Evolutionary conservation across 768 basidiomycete genomes (phyloP).

Genomic region (Panaeolus papilionaceus): DNA sequence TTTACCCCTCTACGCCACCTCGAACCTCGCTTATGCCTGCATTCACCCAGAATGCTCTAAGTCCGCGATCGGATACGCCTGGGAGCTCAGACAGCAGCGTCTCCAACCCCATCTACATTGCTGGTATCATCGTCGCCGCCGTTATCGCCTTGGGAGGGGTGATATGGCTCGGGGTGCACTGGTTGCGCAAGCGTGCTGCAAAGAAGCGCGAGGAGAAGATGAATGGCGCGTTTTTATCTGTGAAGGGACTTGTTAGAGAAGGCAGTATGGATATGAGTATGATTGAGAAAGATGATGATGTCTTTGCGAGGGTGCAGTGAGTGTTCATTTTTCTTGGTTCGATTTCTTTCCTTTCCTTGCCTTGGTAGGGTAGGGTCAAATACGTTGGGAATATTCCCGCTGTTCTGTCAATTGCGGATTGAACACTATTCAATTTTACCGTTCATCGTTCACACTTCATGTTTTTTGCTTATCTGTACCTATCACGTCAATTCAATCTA

Average conservation of each 20-base stretch:
- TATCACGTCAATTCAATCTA: neutral
- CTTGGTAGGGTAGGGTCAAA: neutral
- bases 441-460: neutral
- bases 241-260: conserved; percentile 53
- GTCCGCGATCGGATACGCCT: conserved; percentile 11
- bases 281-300: conserved; percentile 28
- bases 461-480: neutral
- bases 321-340: conserved; percentile 19
- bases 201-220: conserved; percentile 42
- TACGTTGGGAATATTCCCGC: neutral
- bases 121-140: conserved; percentile 55
- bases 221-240: conserved; percentile 51
- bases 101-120: conserved; percentile 48
- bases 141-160: conserved; percentile 43
- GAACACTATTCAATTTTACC: conserved; percentile 4
- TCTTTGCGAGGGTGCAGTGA: conserved; percentile 25
- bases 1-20: neutral
- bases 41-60: conserved; percentile 13
- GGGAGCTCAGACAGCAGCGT: neutral
- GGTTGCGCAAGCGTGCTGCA: conserved; percentile 46
- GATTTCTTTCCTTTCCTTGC: neutral
- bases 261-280: conserved; percentile 22
- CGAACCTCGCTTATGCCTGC: conserved; percentile 17
- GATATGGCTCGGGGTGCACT: conserved; percentile 50
- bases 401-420: neutral